Base-by-base conservation (phyloP, 1,284 basidiomycete species). In the Trichosporon coremiiforme region DNA sequence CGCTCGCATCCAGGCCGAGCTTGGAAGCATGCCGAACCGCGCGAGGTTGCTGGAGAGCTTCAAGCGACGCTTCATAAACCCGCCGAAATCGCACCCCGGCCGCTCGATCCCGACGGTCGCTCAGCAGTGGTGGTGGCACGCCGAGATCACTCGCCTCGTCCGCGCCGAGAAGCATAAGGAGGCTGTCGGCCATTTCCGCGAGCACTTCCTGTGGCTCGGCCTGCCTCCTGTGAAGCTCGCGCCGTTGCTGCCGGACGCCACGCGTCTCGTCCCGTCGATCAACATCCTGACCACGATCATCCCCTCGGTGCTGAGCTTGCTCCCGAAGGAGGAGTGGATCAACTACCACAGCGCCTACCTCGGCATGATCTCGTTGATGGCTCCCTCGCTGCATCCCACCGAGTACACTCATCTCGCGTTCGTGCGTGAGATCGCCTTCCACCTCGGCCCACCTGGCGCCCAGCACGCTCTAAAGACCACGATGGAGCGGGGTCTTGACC, bases 141-240 rank as follows among this genome's bases (percentile, higher is more conserved):
- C 79, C 3, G 66, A 75, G 22, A 73, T 81, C 29, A 66, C 78
- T 20, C 74, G 75, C 2, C 68, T 73, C 22, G 67, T 66, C 12
- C 45, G 64, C 47, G 68, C 69, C 0, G 74, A 72, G 2, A 20
- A 66, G 9, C 73, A 78, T 60, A 47, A 64, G 0, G 72, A 73
- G 3, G 77, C 77, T 2, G 25, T 81, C 6, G 29, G 65, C 17
- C 25, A 66, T 2, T 81, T 80, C 68, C 62, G 70, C 9, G 10
- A 71, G 4, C 68, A 70, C 35, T 80, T 77, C 64, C 55, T 74
- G 2, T 81, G 79, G 80, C 36, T 75, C 35, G 80, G 80, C 2
- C 63, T 81, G 13, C 78, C 80, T 0, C 41, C 68, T 0, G 41
- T 50, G n/a, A 6, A 4, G 1, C 41, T 64, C 9, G 62, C 47